These are phyloP conservation scores for Colletotrichum abscissum DNA, from an alignment of 2,329 filamentous ascomycete species.

Conservation along the genomic window DNA sequence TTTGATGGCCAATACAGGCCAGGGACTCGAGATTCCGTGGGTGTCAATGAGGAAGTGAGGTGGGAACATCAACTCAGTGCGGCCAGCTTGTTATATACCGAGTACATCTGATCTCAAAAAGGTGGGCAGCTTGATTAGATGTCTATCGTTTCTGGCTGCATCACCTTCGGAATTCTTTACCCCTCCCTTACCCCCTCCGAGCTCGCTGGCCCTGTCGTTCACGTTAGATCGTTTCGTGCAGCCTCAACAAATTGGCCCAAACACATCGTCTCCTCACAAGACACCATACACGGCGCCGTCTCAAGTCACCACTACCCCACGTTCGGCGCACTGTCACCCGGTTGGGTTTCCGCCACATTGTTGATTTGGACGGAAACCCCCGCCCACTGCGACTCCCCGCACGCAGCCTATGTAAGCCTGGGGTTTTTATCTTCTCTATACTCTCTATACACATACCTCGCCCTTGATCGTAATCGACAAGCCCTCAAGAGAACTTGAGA, in stretches of 20 bases:
- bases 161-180: slow-evolving; percentile 4
- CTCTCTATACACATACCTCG: too few species aligned
- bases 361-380: neutral
- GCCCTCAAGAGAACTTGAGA: neutral
- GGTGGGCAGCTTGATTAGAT: too few species aligned
- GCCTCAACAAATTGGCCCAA: neutral
- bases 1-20: neutral
- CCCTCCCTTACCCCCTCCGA: slow-evolving; percentile 1
- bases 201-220: neutral
- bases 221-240: neutral
- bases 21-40: neutral
- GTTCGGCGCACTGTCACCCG: slow-evolving; percentile 2
- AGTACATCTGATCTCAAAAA: neutral
- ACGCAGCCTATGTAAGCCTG: neutral
- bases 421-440: too few species aligned
- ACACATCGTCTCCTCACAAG: neutral
- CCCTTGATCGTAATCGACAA: neutral
- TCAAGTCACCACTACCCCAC: slow-evolving; percentile 13
- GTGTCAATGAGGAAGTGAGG: neutral
- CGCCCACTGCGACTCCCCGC: neutral
- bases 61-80: neutral
- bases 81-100: neutral
- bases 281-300: neutral
- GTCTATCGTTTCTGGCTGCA: neutral
- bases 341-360: neutral